phyloP scores from a whole-genome alignment of 1,284 basidiomycete species.

The Mrakiaceae sp. region DNA sequence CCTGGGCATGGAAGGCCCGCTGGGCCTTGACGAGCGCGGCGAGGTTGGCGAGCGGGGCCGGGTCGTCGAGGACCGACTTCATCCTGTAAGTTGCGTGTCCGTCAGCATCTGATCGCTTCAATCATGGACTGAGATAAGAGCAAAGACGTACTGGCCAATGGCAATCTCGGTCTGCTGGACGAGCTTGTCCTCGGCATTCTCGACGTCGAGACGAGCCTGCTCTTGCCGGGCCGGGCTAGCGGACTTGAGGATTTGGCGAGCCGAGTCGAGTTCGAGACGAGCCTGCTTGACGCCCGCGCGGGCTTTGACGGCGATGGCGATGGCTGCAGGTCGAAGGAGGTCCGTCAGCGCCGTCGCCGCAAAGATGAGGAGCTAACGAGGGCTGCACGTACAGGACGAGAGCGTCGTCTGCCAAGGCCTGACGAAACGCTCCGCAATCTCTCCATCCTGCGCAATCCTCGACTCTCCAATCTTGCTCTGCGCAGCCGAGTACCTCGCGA shows the following conservation, averaged over 20 bases:
- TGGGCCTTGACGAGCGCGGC: slow-evolving; percentile 85
- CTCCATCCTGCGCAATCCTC: neutral
- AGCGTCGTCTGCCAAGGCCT: slow-evolving; percentile 86
- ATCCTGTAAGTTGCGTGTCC: no score
- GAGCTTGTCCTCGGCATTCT: slow-evolving; percentile 90
- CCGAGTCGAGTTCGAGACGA: slow-evolving; percentile 63
- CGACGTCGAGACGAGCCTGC: slow-evolving; percentile 67
- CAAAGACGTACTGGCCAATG: slow-evolving; percentile 45
- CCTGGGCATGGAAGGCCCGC: slow-evolving; percentile 69
- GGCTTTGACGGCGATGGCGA: slow-evolving; percentile 80
- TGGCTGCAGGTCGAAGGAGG: slow-evolving; percentile 42
- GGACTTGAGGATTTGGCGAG: slow-evolving; percentile 59
- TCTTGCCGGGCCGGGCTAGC: slow-evolving; percentile 66
- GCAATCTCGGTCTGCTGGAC: slow-evolving; percentile 90
- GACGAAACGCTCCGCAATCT: slow-evolving; percentile 64
- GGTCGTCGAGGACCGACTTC: slow-evolving; percentile 41
- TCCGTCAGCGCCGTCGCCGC: slow-evolving; percentile 20
- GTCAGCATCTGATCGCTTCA: no score
- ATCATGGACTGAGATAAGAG: neutral
- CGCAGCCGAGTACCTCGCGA: slow-evolving; percentile 66
- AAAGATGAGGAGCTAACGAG: no score
- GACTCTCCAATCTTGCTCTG: slow-evolving; percentile 54
- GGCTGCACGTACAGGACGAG: neutral
- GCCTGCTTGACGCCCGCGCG: slow-evolving; percentile 75
- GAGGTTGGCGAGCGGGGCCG: slow-evolving; percentile 87